These are phyloP conservation scores for Trichoderma brevicompactum DNA, from an alignment of 2,329 filamentous ascomycete species.

Conservation along the genomic window DNA sequence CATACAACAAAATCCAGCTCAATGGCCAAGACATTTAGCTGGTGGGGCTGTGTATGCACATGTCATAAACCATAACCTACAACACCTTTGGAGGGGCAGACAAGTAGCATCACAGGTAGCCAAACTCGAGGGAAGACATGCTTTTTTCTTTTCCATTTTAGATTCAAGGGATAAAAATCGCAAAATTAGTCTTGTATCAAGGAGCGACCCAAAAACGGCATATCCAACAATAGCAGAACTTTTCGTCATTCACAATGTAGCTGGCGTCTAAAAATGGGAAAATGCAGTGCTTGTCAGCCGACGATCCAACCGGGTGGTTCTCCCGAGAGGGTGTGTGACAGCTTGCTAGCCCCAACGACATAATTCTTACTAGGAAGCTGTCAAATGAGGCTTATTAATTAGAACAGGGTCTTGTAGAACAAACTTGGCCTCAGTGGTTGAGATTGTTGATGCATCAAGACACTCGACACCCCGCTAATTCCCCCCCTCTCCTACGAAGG, in stretches of 20 bases:
- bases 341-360: background rate
- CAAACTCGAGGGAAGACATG: background rate
- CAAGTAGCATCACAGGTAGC: no score
- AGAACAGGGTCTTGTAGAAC: no score
- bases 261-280: no score
- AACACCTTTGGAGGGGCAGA: background rate
- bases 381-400: background rate
- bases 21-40: slow-evolving; percentile 14
- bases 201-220: background rate
- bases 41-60: background rate
- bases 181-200: background rate
- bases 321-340: slow-evolving; percentile 8
- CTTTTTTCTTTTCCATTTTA: background rate
- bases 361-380: background rate
- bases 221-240: background rate
- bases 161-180: background rate
- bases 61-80: slow-evolving; percentile 5
- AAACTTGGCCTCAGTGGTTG: no score
- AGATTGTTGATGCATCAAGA: no score
- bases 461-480: background rate
- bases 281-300: background rate
- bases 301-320: slow-evolving; percentile 2
- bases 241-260: background rate
- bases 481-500: background rate
- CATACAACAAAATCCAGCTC: background rate